A percentile compares a stretch with the other conserved stretches of the same genome.
These are phyloP conservation scores for Saccharum officinarum DNA, from an alignment of 176 grass and related monocot genomes.

Conservation along the genomic window DNA sequence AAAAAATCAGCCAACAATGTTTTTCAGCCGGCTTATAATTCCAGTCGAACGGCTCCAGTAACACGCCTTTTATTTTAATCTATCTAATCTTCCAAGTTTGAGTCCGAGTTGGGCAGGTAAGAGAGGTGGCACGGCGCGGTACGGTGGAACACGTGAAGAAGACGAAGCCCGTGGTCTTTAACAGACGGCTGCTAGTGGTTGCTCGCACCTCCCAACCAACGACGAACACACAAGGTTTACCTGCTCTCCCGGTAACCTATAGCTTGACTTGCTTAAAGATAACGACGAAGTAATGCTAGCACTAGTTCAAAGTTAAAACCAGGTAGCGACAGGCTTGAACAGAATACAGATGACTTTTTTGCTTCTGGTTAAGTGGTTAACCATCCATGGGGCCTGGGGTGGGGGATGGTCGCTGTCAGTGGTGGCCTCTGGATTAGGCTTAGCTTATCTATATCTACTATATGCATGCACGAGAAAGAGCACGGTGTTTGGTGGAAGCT, in stretches of 20 bases:
- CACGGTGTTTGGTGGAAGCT: conserved; percentile 5
- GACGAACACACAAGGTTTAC: background rate
- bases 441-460: background rate
- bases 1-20: too few relatives aligned
- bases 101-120: conserved; percentile 31
- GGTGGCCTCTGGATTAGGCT: background rate
- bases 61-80: background rate
- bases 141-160: conserved; percentile 40
- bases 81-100: background rate
- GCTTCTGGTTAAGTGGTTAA: background rate
- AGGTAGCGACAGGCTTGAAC: background rate
- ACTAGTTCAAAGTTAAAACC: background rate
- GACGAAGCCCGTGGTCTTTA: conserved; percentile 24
- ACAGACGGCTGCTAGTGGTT: background rate
- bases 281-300: background rate
- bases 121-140: background rate
- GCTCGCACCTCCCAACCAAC: conserved; percentile 15
- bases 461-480: background rate
- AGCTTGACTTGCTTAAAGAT: background rate
- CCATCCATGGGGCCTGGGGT: background rate
- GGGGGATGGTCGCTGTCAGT: conserved; percentile 19
- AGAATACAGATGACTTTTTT: background rate
- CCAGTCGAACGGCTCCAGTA: too few relatives aligned
- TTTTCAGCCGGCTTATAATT: too few relatives aligned
- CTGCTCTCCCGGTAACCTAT: background rate